phyloP scores from a whole-genome alignment of 2,329 filamentous ascomycete species.

The Penicillium verrucosum region DNA sequence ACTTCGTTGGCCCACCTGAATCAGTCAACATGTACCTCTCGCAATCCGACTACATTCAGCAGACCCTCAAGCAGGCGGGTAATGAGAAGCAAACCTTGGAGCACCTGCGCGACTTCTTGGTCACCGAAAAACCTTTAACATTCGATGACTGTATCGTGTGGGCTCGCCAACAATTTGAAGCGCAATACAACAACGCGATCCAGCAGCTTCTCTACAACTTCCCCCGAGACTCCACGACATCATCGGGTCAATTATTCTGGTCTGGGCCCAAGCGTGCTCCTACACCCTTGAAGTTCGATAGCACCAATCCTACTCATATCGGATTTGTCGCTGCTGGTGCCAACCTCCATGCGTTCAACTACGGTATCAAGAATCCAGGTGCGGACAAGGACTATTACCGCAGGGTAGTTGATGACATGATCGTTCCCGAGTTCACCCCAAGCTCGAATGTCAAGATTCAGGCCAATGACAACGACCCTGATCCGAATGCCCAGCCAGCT shows the following conservation, averaged over 20 bases:
- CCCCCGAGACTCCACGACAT: constrained; percentile 87
- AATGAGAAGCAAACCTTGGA: constrained; percentile 94
- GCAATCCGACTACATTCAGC: constrained; percentile 84
- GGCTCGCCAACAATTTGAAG: constrained; percentile 91
- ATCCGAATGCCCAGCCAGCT: constrained; percentile 69
- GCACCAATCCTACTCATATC: constrained; percentile 79
- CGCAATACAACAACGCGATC: constrained; percentile 94
- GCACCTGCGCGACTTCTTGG: constrained; percentile 83
- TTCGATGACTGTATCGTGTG: constrained; percentile 97
- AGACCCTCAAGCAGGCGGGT: constrained; percentile 84
- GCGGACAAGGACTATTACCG: constrained; percentile 68
- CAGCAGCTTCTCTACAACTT: constrained; percentile 96
- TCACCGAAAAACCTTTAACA: constrained; percentile 83
- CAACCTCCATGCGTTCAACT: constrained; percentile 96
- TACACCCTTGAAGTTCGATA: constrained; percentile 83
- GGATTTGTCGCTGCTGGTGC: constrained; percentile 83
- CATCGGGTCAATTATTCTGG: constrained; percentile 90
- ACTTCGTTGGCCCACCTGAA: constrained; percentile 90
- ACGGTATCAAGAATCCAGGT: constrained; percentile 84
- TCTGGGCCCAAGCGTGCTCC: constrained; percentile 97
- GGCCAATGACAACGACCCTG: constrained; percentile 89
- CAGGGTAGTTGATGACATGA: constrained; percentile 83
- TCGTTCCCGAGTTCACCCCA: constrained; percentile 90
- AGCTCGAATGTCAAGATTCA: constrained; percentile 93
- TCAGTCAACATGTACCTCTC: constrained; percentile 91